Percentiles rank a stretch among this genome's conserved stretches.
phyloP scores from a whole-genome alignment of 2,329 filamentous ascomycete genomes.

The Aspergillus japonicus region DNA sequence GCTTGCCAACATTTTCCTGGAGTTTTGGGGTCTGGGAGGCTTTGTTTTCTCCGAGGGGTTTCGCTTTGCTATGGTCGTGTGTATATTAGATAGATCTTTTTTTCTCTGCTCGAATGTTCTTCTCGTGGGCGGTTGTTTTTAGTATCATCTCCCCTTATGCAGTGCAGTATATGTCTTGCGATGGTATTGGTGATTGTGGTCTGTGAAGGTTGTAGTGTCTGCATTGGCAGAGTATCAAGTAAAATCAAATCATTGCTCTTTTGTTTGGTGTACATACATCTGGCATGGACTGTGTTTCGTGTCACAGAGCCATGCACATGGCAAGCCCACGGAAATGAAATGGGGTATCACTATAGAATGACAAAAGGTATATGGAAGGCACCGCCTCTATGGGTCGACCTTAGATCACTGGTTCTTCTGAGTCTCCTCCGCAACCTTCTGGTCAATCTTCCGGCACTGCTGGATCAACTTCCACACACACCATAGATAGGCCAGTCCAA shows the following conservation, averaged over 20 bases:
- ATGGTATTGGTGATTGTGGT: no score
- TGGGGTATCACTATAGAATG: constrained; percentile 30
- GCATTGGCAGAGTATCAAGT: no score
- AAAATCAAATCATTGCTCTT: neutral
- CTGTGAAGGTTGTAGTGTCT: no score
- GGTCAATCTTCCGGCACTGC: constrained; percentile 30
- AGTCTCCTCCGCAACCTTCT: constrained; percentile 23
- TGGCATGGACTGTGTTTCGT: neutral
- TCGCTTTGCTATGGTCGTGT: constrained; percentile 12
- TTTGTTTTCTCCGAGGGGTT: constrained; percentile 14
- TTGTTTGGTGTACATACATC: neutral
- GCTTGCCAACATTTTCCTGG: neutral
- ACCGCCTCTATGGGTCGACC: neutral
- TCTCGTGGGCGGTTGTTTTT: no score
- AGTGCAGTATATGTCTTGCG: no score
- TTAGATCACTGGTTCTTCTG: constrained; percentile 33
- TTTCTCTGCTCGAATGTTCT: neutral
- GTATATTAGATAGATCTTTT: constrained; percentile 15
- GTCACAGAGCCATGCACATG: neutral
- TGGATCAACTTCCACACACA: constrained; percentile 66
- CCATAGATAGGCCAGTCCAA: constrained; percentile 87
- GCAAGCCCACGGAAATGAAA: constrained; percentile 9
- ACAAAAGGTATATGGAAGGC: constrained; percentile 6
- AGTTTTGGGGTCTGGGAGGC: no score
- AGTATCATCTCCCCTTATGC: constrained; percentile 8